Evolutionary conservation across 2,329 filamentous ascomycete genomes (phyloP).

Genomic region (Neonectria neomacrospora): DNA sequence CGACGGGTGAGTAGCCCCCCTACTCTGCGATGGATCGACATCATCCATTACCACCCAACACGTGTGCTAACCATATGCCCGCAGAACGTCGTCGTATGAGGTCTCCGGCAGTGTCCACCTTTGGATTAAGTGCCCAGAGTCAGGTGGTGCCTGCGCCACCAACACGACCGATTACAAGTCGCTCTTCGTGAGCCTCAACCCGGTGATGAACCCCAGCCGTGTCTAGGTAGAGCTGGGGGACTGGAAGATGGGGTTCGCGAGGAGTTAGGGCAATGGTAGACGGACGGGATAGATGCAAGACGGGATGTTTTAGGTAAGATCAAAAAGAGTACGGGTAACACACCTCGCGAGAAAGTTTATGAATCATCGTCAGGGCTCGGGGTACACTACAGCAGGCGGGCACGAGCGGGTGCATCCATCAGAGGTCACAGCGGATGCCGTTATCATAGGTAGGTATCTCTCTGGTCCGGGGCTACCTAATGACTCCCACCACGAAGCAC

Average conservation of each 20-base stretch:
- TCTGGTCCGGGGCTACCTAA: not conserved
- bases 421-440: not conserved
- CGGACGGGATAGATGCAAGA: not conserved
- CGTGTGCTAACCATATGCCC: slow-evolving; percentile 13
- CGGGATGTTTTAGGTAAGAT: not conserved
- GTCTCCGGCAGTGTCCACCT: slow-evolving; percentile 45
- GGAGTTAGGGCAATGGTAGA: not conserved
- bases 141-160: slow-evolving; percentile 38
- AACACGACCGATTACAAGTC: slow-evolving; percentile 47
- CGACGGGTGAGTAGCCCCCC: slow-evolving; percentile 48
- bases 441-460: too few species aligned
- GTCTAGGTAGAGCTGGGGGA: too few species aligned
- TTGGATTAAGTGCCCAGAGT: slow-evolving; percentile 34
- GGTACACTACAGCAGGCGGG: not conserved
- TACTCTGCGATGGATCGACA: not conserved
- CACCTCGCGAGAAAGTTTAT: not conserved
- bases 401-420: not conserved
- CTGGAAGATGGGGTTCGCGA: not conserved
- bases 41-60: not conserved
- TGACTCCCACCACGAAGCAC: not conserved
- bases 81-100: slow-evolving; percentile 45
- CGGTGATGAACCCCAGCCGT: slow-evolving; percentile 31
- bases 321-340: not conserved
- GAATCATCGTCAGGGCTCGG: not conserved
- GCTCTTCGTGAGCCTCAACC: slow-evolving; percentile 47